Base-by-base conservation (phyloP, 768 basidiomycete species). In the Mycena rosella region DNA sequence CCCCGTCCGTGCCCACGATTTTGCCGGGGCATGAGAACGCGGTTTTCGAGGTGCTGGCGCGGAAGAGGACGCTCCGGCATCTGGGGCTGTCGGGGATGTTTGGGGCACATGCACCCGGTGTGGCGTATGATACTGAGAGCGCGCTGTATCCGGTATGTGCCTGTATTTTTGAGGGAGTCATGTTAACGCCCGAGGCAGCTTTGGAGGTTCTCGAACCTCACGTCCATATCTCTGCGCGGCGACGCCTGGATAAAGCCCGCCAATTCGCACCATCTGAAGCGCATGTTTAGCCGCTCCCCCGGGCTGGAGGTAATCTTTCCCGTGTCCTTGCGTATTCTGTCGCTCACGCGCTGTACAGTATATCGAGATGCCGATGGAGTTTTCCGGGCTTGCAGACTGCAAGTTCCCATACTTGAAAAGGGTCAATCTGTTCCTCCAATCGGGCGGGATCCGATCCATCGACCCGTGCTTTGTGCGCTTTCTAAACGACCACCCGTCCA, bases 301-400 rank as follows among this genome's bases (percentile, higher is more conserved):
- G 68, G 69, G 11, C 54, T 82, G 13, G 73, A 78, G 75, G 81
- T 80, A 26, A 44, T 38, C 11, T 52, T 68, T 29, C 13, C 32
- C 14, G 40, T 29, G 15, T 47, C 34, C 14, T 18, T 47, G 42
- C 29, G 14, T 26, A 20, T 27, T 36, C 15, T 36, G 27, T 24
- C 10, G 17, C 32, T 65, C 29, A 29, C 36, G 7, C 42, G 11
- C 53, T 20, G 20, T 49, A 36, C 60, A 86, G 84, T 78, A 78
- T 57, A 75, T 87, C 34, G 80, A 83, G 73, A 73, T 86, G 8
- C 86, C 86, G 22, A 78, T 85, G 70, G 85, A 87, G 67, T 79
- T 85, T 55, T 69, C 73, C 15, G 54, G 38, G 40, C 77, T 86
- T 42, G 72, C 75, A 14, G 75, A 79, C 14, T 79, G 79, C 67